Evolutionary conservation across 2,329 filamentous ascomycete species (phyloP).

Genomic region (Ilyonectria destructans): DNA sequence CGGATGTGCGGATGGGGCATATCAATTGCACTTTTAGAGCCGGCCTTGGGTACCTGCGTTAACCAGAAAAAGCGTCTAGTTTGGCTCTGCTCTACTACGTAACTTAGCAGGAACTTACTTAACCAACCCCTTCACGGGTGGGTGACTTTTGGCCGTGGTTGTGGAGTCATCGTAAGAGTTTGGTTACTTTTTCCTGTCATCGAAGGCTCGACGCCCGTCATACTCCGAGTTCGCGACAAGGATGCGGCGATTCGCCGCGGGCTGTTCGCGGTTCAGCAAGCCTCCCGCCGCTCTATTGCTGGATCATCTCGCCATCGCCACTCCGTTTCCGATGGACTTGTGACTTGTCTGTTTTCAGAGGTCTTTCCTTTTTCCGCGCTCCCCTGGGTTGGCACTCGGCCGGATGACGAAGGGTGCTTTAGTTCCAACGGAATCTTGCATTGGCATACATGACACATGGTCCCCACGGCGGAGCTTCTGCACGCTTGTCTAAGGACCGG

Average conservation of each 20-base stretch:
- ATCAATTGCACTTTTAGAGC: conserved; percentile 24
- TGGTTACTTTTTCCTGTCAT: conserved; percentile 23
- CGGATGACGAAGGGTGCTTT: conserved; percentile 41
- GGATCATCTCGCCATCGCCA: background rate
- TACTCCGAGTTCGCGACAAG: conserved; percentile 25
- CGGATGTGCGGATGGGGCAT: background rate
- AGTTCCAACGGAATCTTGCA: conserved; percentile 52
- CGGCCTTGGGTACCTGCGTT: conserved; percentile 33
- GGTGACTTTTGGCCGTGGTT: conserved; percentile 11
- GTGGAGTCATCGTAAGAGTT: conserved; percentile 28
- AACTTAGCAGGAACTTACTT: background rate
- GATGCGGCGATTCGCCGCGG: conserved; percentile 11
- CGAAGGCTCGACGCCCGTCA: conserved; percentile 24
- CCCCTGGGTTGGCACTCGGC: conserved; percentile 30
- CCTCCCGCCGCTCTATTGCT: background rate
- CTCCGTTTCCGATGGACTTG: conserved; percentile 1
- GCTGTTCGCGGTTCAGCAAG: background rate
- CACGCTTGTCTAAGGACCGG: conserved; percentile 34
- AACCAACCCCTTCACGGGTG: conserved; percentile 4
- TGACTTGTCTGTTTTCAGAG: conserved; percentile 8
- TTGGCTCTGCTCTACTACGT: conserved; percentile 11
- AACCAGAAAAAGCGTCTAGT: conserved; percentile 14
- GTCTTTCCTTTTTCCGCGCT: conserved; percentile 30
- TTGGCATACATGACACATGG: conserved; percentile 39
- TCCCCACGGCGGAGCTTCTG: conserved; percentile 40